Evolutionary conservation across 1,284 basidiomycete genomes (phyloP).

Genomic region (Mycocalia duriaeana): DNA sequence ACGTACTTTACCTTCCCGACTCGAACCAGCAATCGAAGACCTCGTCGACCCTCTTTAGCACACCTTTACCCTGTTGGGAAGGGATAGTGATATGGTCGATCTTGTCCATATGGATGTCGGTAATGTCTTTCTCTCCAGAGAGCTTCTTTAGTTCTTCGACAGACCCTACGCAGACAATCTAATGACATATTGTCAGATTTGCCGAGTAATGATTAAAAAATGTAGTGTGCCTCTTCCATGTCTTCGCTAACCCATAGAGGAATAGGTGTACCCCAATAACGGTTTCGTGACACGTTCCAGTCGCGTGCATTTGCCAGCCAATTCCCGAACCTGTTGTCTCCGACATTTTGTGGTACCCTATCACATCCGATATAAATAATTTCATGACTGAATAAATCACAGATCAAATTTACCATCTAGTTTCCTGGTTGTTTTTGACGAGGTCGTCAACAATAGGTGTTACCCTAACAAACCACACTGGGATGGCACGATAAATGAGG

Average conservation of each 20-base stretch:
- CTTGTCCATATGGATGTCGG: constrained; percentile 91
- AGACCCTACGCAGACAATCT: constrained; percentile 88
- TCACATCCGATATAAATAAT: constrained; percentile 4
- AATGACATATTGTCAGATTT: constrained; percentile 4
- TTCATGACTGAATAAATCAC: neutral
- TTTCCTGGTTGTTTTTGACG: constrained; percentile 86
- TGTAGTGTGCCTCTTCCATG: constrained; percentile 78
- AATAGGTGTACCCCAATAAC: constrained; percentile 99
- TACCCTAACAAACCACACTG: constrained; percentile 94
- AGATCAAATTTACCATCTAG: constrained; percentile 84
- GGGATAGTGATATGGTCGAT: constrained; percentile 97
- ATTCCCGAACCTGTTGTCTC: constrained; percentile 92
- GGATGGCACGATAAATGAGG: constrained; percentile 94
- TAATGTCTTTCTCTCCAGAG: constrained; percentile 83
- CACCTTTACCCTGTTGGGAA: constrained; percentile 85
- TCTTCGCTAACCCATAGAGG: constrained; percentile 97
- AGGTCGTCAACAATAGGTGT: constrained; percentile 82
- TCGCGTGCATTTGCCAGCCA: constrained; percentile 98
- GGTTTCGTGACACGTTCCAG: constrained; percentile 98
- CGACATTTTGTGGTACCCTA: constrained; percentile 90
- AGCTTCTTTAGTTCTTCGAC: constrained; percentile 85
- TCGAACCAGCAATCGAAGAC: constrained; percentile 99
- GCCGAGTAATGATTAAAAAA: neutral
- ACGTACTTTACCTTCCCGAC: constrained; percentile 91
- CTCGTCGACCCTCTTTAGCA: constrained; percentile 86